Percentiles rank a stretch among this genome's conserved stretches.
phyloP scores from a whole-genome alignment of 2,329 filamentous ascomycete genomes.

The Penicillium italicum region DNA sequence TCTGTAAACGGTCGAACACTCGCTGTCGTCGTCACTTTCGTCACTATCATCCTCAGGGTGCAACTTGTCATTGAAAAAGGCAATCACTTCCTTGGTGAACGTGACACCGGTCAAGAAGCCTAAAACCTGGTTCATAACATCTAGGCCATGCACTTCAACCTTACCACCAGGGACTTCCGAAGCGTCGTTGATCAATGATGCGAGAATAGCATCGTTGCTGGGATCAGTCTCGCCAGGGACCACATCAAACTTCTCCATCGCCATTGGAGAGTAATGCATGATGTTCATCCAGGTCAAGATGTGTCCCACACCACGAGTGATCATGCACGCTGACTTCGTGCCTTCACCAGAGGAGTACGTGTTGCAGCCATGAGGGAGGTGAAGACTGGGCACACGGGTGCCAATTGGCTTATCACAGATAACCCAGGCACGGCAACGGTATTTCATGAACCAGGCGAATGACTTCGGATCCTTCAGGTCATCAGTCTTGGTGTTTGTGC shows the following conservation, averaged over 20 bases:
- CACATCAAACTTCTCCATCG: not conserved
- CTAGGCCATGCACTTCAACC: not conserved
- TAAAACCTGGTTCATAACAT: not conserved
- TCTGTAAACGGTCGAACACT: not conserved
- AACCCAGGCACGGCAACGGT: constrained; percentile 62
- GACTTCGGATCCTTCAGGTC: constrained; percentile 6
- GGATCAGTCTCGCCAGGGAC: not conserved
- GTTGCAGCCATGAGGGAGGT: constrained; percentile 60
- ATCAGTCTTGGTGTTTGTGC: constrained; percentile 25
- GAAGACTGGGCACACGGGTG: constrained; percentile 52
- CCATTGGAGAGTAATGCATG: constrained; percentile 40
- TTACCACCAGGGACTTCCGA: not conserved
- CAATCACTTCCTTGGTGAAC: not conserved
- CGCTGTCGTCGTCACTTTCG: not conserved
- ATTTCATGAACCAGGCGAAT: constrained; percentile 35
- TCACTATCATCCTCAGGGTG: too few relatives aligned
- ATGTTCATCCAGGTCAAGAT: constrained; percentile 62
- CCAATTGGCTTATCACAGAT: constrained; percentile 52
- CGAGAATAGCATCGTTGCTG: too few relatives aligned
- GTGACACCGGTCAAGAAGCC: not conserved
- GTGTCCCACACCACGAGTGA: constrained; percentile 47
- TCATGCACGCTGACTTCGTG: constrained; percentile 58
- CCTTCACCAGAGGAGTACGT: constrained; percentile 65
- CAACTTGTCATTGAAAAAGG: not conserved
- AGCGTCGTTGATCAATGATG: not conserved